phyloP scores from a whole-genome alignment of 225 moss, liverwort and hornwort species.

The Takakia lepidozioides region DNA sequence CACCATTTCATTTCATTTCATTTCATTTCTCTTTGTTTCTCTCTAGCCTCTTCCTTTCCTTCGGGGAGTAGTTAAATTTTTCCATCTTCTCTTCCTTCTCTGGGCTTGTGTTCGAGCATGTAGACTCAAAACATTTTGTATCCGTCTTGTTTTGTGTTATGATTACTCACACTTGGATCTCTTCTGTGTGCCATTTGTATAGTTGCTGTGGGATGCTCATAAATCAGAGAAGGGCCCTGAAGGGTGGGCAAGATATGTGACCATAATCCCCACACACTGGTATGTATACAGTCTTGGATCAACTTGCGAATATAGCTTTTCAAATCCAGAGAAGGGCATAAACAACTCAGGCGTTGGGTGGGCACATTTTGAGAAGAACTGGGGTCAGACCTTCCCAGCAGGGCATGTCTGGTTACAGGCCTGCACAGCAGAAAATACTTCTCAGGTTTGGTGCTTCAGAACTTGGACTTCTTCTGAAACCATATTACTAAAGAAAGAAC shows the following conservation, averaged over 20 bases:
- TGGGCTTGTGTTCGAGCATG: no score
- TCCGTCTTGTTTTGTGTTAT: no score
- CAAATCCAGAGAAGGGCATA: constrained; percentile 28
- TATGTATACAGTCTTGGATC: constrained; percentile 80
- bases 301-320: constrained; percentile 48
- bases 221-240: constrained; percentile 66
- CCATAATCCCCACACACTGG: constrained; percentile 69
- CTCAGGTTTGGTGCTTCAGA: constrained; percentile 35
- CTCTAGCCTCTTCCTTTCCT: no score
- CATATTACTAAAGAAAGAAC: background rate
- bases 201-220: constrained; percentile 64
- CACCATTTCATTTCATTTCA: no score
- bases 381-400: constrained; percentile 75
- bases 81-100: no score
- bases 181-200: constrained; percentile 3
- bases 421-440: constrained; percentile 41
- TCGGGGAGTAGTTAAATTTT: no score
- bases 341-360: constrained; percentile 39
- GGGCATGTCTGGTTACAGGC: constrained; percentile 94
- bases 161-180: no score
- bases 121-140: no score
- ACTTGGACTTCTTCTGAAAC: background rate
- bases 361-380: constrained; percentile 79
- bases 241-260: constrained; percentile 61
- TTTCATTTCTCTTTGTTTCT: no score